Conservation (phyloP, 768 basidiomycete species). For the Lactifluus piperatus region DNA sequence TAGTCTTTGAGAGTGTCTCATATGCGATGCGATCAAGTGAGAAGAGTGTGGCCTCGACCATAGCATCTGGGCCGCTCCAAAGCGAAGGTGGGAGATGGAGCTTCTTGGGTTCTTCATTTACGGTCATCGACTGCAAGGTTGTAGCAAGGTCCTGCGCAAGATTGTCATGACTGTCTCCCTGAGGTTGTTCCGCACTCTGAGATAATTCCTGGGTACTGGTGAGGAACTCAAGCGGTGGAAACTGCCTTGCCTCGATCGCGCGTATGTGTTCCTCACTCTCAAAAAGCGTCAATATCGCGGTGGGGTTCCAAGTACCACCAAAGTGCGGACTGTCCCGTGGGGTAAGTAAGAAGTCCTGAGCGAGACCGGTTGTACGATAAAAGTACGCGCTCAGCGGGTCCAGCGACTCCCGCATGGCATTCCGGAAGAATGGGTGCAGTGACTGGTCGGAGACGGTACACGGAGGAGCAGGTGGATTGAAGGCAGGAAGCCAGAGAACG, state of each 20-base stretch:
- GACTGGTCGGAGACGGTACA: constrained; percentile 21
- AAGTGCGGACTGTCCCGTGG: constrained; percentile 66
- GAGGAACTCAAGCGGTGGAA: constrained; percentile 49
- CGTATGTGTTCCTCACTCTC: constrained; percentile 42
- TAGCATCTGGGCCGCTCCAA: constrained; percentile 30
- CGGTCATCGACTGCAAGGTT: constrained; percentile 33
- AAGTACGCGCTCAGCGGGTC: constrained; percentile 40
- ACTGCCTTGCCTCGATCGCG: constrained; percentile 53
- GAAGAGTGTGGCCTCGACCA: constrained; percentile 38
- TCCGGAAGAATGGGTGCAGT: constrained; percentile 37
- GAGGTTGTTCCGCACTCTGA: background rate
- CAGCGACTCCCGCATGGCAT: constrained; percentile 58
- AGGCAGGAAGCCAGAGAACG: constrained; percentile 58
- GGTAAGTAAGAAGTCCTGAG: constrained; percentile 76
- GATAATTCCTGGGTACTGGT: background rate
- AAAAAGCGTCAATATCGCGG: constrained; percentile 53
- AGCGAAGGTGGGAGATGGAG: constrained; percentile 32
- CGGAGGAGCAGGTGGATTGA: constrained; percentile 44
- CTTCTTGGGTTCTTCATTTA: constrained; percentile 31
- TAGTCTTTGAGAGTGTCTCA: constrained; percentile 29
- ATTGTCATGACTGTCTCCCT: constrained; percentile 6
- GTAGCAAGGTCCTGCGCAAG: constrained; percentile 34
- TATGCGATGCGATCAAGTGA: constrained; percentile 41
- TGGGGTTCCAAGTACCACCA: constrained; percentile 55
- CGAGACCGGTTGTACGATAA: constrained; percentile 47